A percentile compares a stretch with the other conserved stretches of the same genome.
These are phyloP conservation scores for Daldinia sp. DNA, from an alignment of 2,329 filamentous ascomycete species.

Conservation along the genomic window DNA sequence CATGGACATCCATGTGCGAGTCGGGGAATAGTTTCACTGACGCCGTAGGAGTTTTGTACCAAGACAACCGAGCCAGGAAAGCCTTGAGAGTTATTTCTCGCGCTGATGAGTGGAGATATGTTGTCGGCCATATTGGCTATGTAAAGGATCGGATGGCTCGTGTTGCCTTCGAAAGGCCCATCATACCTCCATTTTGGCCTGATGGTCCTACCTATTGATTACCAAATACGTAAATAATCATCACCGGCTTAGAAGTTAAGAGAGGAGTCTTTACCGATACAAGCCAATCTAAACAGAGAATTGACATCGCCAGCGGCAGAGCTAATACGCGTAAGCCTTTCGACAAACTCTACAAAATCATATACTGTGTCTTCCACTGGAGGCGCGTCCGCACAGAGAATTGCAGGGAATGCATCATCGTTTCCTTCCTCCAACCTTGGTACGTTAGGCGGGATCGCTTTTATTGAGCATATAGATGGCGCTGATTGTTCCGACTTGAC, in stretches of 20 bases:
- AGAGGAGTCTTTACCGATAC: too few species aligned
- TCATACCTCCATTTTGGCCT: conserved; percentile 45
- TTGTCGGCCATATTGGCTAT: conserved; percentile 50
- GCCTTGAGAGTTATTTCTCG: conserved; percentile 43
- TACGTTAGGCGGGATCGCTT: conserved; percentile 45
- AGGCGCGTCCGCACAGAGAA: conserved; percentile 56
- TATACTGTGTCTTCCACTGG: conserved; percentile 45
- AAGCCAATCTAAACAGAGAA: conserved; percentile 48
- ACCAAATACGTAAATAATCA: too few species aligned
- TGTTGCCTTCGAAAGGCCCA: conserved; percentile 47
- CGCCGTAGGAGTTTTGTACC: conserved; percentile 60
- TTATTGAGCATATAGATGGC: conserved; percentile 44
- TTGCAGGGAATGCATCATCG: conserved; percentile 54
- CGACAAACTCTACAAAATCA: conserved; percentile 48
- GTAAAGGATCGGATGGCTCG: conserved; percentile 49
- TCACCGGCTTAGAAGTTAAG: too few species aligned
- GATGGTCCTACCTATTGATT: conserved; percentile 45
- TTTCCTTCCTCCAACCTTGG: conserved; percentile 48
- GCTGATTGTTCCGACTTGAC: conserved; percentile 24
- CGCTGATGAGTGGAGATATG: conserved; percentile 46
- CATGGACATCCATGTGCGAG: neutral
- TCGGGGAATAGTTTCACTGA: conserved; percentile 44
- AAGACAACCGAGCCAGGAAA: conserved; percentile 58
- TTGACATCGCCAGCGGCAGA: conserved; percentile 55
- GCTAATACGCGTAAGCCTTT: conserved; percentile 50